A percentile compares a stretch with the other conserved stretches of the same genome.
These are phyloP conservation scores for Boechera retrofracta DNA, from an alignment of 345 rosid species.

Conservation along the genomic window DNA sequence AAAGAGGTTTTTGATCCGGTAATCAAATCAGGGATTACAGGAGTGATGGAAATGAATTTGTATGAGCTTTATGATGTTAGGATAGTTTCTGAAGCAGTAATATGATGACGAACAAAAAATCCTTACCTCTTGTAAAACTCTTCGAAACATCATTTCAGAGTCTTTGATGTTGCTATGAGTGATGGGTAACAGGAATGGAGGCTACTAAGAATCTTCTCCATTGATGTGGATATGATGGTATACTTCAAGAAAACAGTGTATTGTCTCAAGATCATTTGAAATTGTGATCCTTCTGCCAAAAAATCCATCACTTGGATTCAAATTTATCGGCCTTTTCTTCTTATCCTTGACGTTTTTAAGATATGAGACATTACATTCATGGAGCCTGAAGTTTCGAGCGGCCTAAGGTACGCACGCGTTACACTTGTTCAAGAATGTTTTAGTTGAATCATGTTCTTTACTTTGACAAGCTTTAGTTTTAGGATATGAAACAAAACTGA, in stretches of 20 bases:
- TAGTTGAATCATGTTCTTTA: not conserved
- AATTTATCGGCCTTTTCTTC: not conserved
- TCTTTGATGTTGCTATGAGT: not conserved
- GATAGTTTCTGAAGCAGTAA: conserved; percentile 30
- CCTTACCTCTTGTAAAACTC: not conserved
- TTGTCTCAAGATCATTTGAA: conserved; percentile 10
- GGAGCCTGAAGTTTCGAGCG: conserved; percentile 16
- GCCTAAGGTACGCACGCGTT: conserved; percentile 6
- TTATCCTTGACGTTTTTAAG: conserved; percentile 18
- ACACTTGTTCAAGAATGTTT: conserved; percentile 15
- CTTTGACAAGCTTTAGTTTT: conserved; percentile 7
- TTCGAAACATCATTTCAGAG: not conserved
- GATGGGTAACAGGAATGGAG: conserved; percentile 19
- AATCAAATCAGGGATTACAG: conserved; percentile 17
- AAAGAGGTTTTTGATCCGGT: conserved; percentile 47
- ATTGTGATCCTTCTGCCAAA: conserved; percentile 11
- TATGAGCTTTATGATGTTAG: conserved; percentile 26
- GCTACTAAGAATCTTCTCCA: not conserved
- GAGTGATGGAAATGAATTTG: conserved; percentile 1
- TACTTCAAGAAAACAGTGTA: conserved; percentile 5
- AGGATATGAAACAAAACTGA: not conserved
- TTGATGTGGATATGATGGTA: conserved; percentile 18
- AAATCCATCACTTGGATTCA: conserved; percentile 4
- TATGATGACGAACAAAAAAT: conserved; percentile 10
- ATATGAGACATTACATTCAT: conserved; percentile 9